Base-by-base conservation (phyloP, 1,284 basidiomycete species). In the Kwoniella shivajii region DNA sequence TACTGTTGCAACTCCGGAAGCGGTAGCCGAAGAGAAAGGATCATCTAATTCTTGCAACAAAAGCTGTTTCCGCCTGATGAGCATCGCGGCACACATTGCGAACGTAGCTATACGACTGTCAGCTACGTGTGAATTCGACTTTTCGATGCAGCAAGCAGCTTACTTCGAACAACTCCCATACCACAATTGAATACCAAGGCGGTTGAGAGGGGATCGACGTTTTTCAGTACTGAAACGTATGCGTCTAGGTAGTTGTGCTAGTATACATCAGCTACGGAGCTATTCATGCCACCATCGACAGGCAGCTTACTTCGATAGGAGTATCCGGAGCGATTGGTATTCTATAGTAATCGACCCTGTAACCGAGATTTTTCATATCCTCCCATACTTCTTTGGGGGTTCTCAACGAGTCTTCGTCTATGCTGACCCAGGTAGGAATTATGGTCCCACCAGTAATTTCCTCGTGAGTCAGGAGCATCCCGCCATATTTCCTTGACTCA, bases 141-240 rank as follows among this genome's bases (percentile, higher is more conserved):
- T 24, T 22, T 43, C 13, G 24, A 14, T 27, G 9, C 31, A n/a
- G n/a, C n/a, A n/a, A n/a, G n/a, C 11, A 41, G 65, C 70, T 67
- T 62, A 70, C 77, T 96, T 38, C 96, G 85, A 0, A 96, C 93
- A 2, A 92, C 91, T 41, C 96, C 96, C 84, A 96, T 94, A 38
- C 96, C 95, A 74, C 96, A 98, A 56, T 92, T 95, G 76, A 99
- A 97, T 2, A 99, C 90, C 16, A 99, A 81, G 0, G 89, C 87
- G 0, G 91, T 92, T 20, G 82, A 83, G 7, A 86, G 79, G 0
- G 95, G 93, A 65, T 96, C 90, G 0, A 89, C 86, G 37, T 85
- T 80, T 66, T 87, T 86, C 68, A 99, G 88, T 45, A 94, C 86
- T 13, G 84, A 84, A 18, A 95, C 82, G 76, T 97, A 96, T 1